A percentile compares a stretch with the other conserved stretches of the same genome.
These are phyloP conservation scores for Cercospora janseana DNA, from an alignment of 2,329 filamentous ascomycete species.

Conservation along the genomic window DNA sequence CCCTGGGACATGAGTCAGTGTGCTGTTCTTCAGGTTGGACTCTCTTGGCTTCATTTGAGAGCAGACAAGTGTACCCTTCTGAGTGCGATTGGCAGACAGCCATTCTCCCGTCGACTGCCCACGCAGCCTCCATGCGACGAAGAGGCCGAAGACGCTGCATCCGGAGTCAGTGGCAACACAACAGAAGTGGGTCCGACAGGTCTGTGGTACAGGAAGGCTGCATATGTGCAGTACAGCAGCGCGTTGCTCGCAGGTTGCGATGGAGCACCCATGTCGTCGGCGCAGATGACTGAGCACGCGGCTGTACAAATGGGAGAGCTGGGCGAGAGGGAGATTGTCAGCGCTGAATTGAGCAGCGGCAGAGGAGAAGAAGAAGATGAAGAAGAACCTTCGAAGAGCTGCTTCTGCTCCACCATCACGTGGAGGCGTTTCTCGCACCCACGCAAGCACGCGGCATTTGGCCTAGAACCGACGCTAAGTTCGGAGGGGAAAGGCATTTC, in stretches of 20 bases:
- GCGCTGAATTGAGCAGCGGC: neutral
- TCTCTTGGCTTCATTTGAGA: conserved; percentile 8
- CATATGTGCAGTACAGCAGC: conserved; percentile 78
- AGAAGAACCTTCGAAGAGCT: neutral
- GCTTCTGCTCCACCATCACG: conserved; percentile 4
- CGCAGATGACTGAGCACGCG: neutral
- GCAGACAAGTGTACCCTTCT: conserved; percentile 65
- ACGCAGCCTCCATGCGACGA: conserved; percentile 56
- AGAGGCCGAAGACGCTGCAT: conserved; percentile 61
- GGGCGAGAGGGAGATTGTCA: neutral
- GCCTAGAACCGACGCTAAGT: no score
- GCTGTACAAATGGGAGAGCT: neutral
- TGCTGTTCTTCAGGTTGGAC: conserved; percentile 34
- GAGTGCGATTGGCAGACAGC: conserved; percentile 74
- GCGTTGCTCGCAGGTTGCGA: conserved; percentile 77
- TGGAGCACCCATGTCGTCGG: conserved; percentile 64
- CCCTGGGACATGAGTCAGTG: conserved; percentile 51
- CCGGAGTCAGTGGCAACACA: conserved; percentile 37
- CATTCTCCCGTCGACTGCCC: conserved; percentile 68
- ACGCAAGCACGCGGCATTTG: no score
- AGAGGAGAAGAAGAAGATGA: neutral
- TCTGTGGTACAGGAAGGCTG: conserved; percentile 63
- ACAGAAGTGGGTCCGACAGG: conserved; percentile 1
- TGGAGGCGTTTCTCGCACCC: conserved; percentile 6
- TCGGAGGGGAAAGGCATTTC: no score